Conservation (phyloP, 306 rosid species). For the Oemleria cerasiformis region DNA sequence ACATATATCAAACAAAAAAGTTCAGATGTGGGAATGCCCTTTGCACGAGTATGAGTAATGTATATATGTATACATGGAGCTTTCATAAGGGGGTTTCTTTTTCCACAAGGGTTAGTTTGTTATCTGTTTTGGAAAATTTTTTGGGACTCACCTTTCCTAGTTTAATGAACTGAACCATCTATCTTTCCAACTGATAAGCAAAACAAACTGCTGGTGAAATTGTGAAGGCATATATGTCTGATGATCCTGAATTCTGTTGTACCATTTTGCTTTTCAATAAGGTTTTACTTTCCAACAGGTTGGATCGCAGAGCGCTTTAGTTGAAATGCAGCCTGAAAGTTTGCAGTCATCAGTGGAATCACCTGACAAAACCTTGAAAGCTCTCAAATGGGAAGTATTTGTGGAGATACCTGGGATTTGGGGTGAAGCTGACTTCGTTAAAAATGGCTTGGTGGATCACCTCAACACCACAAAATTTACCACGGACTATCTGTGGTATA, state of each 20-base stretch:
- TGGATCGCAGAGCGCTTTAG: slow-evolving; percentile 48
- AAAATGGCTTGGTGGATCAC: slow-evolving; percentile 81
- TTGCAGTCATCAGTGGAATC: slow-evolving; percentile 41
- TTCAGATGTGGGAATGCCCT: no score
- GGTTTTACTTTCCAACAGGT: slow-evolving; percentile 49
- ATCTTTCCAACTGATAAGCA: not conserved
- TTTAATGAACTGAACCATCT: not conserved
- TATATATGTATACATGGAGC: no score
- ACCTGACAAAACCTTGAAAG: slow-evolving; percentile 37
- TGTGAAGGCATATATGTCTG: not conserved
- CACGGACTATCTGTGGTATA: slow-evolving; percentile 90
- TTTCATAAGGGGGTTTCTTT: no score
- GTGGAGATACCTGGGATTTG: slow-evolving; percentile 82
- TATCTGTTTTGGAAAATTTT: no score
- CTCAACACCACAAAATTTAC: slow-evolving; percentile 90
- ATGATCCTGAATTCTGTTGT: slow-evolving; percentile 1
- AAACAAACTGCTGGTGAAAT: not conserved
- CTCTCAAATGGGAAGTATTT: slow-evolving; percentile 64
- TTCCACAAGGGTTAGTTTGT: no score
- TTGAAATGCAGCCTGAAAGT: slow-evolving; percentile 68
- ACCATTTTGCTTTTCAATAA: not conserved
- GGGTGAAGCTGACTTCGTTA: slow-evolving; percentile 66
- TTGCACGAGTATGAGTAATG: no score
- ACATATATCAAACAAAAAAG: no score
- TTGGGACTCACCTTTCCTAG: not conserved